Evolutionary conservation across 768 basidiomycete species (phyloP), one percentile per base, ranked within the genome.

Genomic region (Hypholoma sublateritium): DNA sequence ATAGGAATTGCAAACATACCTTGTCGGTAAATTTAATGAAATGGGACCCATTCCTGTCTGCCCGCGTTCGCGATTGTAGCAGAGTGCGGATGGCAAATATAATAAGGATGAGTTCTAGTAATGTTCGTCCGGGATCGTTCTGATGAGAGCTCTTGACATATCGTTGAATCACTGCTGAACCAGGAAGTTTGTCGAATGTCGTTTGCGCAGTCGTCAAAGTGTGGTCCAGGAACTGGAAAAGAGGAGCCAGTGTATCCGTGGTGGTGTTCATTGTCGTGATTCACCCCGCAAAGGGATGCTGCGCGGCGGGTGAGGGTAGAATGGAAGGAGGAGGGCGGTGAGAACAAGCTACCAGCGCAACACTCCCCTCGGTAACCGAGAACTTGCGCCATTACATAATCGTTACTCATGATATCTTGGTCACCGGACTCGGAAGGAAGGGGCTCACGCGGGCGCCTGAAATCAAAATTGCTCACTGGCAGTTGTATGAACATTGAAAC

Each of bases 141-240:
- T 92, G 91, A 71, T 99, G 95, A 0, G 93, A 95, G 25, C 91
- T 93, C 74, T 85, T 89, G 75, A 98, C 91, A 70, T 97, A 97
- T 63, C 95, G 90, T 59, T 90, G 83, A 59, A 93, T 73, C 58
- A 95, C 89, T 2, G 87, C 85, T 8, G 91, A 93, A 42, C 91
- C 91, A 7, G 91, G 92, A 14, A 93, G 71, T 58, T 80, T 84
- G 75, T 82, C 85, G 71, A 95, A 94, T 0, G 81, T 79, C 14
- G 78, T 74, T 70, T 91, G 85, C 3, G 85, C 64, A 2, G 80
- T 82, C 3, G 80, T 72, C 39, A 91, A 73, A 0, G 84, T 78
- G 45, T 81, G 77, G 2, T 88, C 80, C 43, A 95, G 72, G 61
- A 92, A 80, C 3, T 82, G 70, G 65, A 94, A 82, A 32, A 93